Evolutionary conservation across 169 alveolate genomes (phyloP), one percentile per base, ranked within the genome.

Genomic region (Fabrea salina): DNA sequence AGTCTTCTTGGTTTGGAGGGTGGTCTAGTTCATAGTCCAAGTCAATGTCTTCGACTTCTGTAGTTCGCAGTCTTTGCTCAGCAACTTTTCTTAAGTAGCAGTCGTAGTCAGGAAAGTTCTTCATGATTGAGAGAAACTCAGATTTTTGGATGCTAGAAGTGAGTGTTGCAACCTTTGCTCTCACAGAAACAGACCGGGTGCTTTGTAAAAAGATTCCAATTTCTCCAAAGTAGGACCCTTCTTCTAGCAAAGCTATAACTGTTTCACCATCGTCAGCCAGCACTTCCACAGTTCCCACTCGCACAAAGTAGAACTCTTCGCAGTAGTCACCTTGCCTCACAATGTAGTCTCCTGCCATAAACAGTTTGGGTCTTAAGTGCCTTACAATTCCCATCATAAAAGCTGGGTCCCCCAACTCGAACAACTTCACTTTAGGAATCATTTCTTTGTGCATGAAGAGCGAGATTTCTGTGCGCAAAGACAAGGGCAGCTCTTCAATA

Each of bases 191-290:
- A 11, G 92, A 57, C 22, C 92, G 50, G 5, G 25, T 70, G 3
- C 39, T 40, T 1, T 86, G 68, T 4, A 86, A 43, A 7, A 86
- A 43, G 11, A 86, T 61, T 5, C 92, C 92, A 27, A 86, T 83
- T 39, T 86, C 92, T 33, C 92, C 92, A 75, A 86, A 86, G 58
- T 80, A 86, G 25, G 64, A 56, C 1, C 92, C 92, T 74, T 83
- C 85, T 13, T 59, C 64, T 74, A 82, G 16, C 50, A 58, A 67
- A n/a, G 90, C 88, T 0, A 86, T 83, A 19, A 57, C 33, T 0
- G 89, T 80, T 41, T 70, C 39, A 11, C 70, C 83, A 57, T 83
- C 90, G 22, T 85, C 76, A 0, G 88, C 79, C 7, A 80, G 27
- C 4, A 86, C 79, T 39, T 75, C 75, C 0, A 83, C 90, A 7